phyloP scores from a whole-genome alignment of 208 protist species.

The Tritrichomonas foetus region DNA sequence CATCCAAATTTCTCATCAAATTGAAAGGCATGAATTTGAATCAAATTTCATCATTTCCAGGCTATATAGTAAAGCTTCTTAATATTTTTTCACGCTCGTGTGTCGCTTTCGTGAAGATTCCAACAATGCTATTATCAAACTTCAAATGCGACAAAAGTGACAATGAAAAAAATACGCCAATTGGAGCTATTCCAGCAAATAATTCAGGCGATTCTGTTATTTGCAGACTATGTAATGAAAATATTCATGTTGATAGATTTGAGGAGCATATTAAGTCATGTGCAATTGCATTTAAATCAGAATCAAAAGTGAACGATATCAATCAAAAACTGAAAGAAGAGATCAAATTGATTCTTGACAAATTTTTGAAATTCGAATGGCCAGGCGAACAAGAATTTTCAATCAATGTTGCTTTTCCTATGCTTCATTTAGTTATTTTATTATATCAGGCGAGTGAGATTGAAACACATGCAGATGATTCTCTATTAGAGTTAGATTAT shows the following conservation, averaged over 20 bases:
- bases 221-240: constrained; percentile 9
- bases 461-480: neutral
- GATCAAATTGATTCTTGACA: neutral
- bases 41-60: no score
- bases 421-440: neutral
- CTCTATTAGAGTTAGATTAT: neutral
- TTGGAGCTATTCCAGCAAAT: no score
- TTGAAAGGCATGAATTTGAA: no score
- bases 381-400: neutral
- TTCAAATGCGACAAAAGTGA: no score
- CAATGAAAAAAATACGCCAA: no score
- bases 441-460: neutral
- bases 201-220: no score
- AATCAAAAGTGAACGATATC: neutral
- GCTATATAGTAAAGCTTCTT: no score
- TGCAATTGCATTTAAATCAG: neutral
- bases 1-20: no score
- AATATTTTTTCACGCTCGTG: no score
- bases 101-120: no score
- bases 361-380: neutral
- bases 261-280: neutral
- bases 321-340: neutral
- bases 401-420: neutral
- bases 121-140: no score
- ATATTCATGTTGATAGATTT: neutral